Evolutionary conservation across 2,329 filamentous ascomycete species (phyloP), one percentile per base, ranked within the genome.

Genomic region (Lojkania enalia): DNA sequence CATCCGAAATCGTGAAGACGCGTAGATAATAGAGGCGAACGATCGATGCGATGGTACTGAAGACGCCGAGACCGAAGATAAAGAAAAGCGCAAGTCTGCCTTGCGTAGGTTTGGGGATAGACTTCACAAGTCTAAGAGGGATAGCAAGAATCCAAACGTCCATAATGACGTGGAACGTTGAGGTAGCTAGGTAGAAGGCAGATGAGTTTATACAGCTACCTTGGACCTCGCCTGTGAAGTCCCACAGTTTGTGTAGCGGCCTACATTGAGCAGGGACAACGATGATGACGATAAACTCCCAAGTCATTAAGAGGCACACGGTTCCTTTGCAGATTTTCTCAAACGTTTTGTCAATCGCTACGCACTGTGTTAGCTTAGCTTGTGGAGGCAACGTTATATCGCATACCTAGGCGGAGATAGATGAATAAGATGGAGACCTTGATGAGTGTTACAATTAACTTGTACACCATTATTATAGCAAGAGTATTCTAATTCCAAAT

Each of bases 121-220:
- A 79, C 0, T 90, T 94, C 16, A 96, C 74, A 13, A 95, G 85
- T 1, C 90, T 90, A 52, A 95, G 86, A 0, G 91, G 90, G 9
- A 96, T 74, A 21, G 90, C 84, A 16, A 96, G 75, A 40, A 96
- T 89, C 38, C 88, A 87, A 35, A 95, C 74, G 62, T 96, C 90
- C 27, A 90, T 95, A 48, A 91, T 82, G 55, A 96, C 87, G 69
- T 96, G 96, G 66, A 95, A 83, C 0, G 89, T 89, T 0, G 90
- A 55, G 2, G 55, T 57, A n/a, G 50, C 60, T 63, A 36, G 9
- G 31, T 60, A 67, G 33, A 62, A 67, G 9, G 48, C 51, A 15
- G 52, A 59, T 1, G 55, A 47, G 38, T 67, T 56, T 31, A 67
- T 62, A 40, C 66, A 69, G 13, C 49, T 51, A 5, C 61, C 63